Conservation (phyloP, 1,284 basidiomycete species). For the Sporisorium iseilematis-ciliati region DNA sequence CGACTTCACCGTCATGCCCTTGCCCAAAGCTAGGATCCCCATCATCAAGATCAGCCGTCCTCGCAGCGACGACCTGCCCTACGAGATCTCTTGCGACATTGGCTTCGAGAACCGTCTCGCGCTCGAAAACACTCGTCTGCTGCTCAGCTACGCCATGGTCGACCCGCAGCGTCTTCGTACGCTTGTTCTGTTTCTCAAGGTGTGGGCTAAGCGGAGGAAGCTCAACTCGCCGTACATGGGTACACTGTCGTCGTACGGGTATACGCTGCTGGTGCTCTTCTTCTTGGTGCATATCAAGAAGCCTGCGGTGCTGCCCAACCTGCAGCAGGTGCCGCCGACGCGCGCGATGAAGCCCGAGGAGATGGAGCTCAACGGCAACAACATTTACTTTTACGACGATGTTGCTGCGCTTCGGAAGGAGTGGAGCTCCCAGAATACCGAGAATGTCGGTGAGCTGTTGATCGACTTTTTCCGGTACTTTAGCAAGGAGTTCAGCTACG, state of each 20-base stretch:
- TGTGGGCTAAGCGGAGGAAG: slow-evolving; percentile 98
- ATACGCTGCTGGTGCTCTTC: slow-evolving; percentile 96
- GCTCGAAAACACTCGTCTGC: slow-evolving; percentile 92
- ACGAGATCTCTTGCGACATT: slow-evolving; percentile 90
- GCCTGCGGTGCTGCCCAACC: slow-evolving; percentile 68
- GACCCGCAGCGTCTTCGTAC: slow-evolving; percentile 93
- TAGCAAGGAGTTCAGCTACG: slow-evolving; percentile 91
- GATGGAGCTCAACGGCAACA: slow-evolving; percentile 76
- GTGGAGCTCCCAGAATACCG: slow-evolving; percentile 93
- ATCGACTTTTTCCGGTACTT: slow-evolving; percentile 99
- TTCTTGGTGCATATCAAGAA: slow-evolving; percentile 94
- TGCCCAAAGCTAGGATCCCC: slow-evolving; percentile 96
- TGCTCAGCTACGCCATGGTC: slow-evolving; percentile 97
- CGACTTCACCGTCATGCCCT: slow-evolving; percentile 94
- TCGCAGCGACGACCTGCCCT: slow-evolving; percentile 81
- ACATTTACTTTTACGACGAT: slow-evolving; percentile 91
- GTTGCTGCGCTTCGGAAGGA: slow-evolving; percentile 88
- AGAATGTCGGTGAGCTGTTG: slow-evolving; percentile 93
- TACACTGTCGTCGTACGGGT: slow-evolving; percentile 96
- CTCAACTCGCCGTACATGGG: slow-evolving; percentile 98
- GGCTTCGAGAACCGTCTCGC: slow-evolving; percentile 97
- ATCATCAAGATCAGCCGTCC: slow-evolving; percentile 95
- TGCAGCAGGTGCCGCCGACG: slow-evolving; percentile 70
- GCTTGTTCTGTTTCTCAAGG: slow-evolving; percentile 96
- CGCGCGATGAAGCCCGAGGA: slow-evolving; percentile 75